These are phyloP conservation scores for Sporothrix protearum DNA, from an alignment of 2,329 filamentous ascomycete species.

Conservation along the genomic window DNA sequence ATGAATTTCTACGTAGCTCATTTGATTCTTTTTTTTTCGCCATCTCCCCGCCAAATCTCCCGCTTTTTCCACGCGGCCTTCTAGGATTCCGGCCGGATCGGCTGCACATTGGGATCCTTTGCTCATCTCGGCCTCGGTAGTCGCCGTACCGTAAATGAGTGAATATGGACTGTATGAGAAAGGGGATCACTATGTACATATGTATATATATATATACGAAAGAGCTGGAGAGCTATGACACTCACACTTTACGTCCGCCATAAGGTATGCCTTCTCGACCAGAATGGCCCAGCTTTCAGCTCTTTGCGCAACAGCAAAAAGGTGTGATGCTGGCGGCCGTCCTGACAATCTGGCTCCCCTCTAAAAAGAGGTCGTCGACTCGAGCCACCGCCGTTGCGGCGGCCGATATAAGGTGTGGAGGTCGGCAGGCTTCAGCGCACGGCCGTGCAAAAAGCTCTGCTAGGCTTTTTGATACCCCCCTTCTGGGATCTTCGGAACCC, in stretches of 20 bases:
- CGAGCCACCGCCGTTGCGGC: too few species aligned
- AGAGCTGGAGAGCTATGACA: too few species aligned
- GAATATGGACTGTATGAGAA: not conserved
- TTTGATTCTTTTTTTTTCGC: not conserved
- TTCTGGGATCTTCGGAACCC: too few species aligned
- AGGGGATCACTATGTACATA: too few species aligned
- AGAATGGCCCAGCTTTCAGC: too few species aligned
- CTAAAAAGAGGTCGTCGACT: not conserved
- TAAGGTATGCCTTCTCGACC: too few species aligned
- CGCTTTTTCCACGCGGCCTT: not conserved
- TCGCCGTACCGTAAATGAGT: not conserved
- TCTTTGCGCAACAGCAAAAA: too few species aligned
- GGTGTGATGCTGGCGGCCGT: too few species aligned
- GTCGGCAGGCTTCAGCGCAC: not conserved
- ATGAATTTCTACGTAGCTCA: not conserved
- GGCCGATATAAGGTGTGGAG: too few species aligned
- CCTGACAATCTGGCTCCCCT: not conserved
- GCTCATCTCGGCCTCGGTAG: constrained; percentile 15
- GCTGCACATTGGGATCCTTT: constrained; percentile 1
- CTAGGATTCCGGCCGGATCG: not conserved
- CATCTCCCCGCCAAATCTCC: not conserved
- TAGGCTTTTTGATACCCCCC: not conserved
- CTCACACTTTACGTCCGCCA: too few species aligned
- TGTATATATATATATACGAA: too few species aligned
- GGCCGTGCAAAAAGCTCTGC: not conserved